phyloP scores from a whole-genome alignment of 2,329 filamentous ascomycete species.

The Pseudocercospora eumusae region DNA sequence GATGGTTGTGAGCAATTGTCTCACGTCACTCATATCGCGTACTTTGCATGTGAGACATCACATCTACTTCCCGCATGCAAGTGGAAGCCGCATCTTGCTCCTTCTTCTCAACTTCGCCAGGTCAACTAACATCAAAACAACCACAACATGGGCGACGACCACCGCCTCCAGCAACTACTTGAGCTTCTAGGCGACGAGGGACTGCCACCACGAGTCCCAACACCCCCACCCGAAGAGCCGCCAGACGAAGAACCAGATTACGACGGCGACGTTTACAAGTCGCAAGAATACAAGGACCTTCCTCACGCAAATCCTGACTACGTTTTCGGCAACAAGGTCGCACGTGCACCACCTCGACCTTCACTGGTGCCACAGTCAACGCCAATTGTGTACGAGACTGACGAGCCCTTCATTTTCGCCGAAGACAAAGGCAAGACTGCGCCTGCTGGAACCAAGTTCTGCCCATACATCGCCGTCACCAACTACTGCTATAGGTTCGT shows the following conservation, averaged over 20 bases:
- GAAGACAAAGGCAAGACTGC: slow-evolving; percentile 40
- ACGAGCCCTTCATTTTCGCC: slow-evolving; percentile 26
- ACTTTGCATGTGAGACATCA: neutral
- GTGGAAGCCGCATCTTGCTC: neutral
- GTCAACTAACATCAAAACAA: slow-evolving; percentile 1
- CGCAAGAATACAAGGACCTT: slow-evolving; percentile 17
- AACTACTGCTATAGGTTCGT: slow-evolving; percentile 64
- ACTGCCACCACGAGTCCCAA: slow-evolving; percentile 22
- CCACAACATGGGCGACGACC: neutral
- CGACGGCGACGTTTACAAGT: slow-evolving; percentile 15
- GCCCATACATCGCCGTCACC: slow-evolving; percentile 51
- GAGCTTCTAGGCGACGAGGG: slow-evolving; percentile 24
- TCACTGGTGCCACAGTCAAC: slow-evolving; percentile 1
- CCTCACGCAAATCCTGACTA: slow-evolving; percentile 7
- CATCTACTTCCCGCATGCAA: neutral
- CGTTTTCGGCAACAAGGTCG: slow-evolving; percentile 5
- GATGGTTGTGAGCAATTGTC: neutral
- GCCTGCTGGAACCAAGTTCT: slow-evolving; percentile 40
- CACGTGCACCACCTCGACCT: neutral
- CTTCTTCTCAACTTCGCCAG: neutral
- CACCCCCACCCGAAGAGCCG: slow-evolving; percentile 13
- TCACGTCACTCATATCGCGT: neutral
- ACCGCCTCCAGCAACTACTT: slow-evolving; percentile 17
- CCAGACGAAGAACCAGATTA: neutral
- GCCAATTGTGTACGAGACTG: slow-evolving; percentile 3